Conservation (phyloP, 2,329 filamentous ascomycete species). For the Alternaria infectoria region DNA sequence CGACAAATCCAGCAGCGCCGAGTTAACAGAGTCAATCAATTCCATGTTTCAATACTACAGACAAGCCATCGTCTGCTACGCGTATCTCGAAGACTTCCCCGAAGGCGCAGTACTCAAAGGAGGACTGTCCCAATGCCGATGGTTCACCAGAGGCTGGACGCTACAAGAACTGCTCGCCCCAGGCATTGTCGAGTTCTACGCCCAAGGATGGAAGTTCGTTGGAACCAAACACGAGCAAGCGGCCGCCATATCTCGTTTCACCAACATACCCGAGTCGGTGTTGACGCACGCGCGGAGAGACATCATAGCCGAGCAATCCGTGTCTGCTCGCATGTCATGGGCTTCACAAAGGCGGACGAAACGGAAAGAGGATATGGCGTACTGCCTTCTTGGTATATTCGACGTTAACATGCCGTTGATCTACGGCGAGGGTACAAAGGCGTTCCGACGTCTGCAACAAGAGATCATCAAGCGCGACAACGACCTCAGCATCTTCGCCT, state of each 20-base stretch:
- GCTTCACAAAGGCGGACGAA: slow-evolving; percentile 23
- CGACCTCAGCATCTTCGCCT: slow-evolving; percentile 11
- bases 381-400: slow-evolving; percentile 24
- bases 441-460: slow-evolving; percentile 11
- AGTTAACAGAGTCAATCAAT: slow-evolving; percentile 20
- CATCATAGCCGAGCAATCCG: background rate
- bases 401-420: slow-evolving; percentile 32
- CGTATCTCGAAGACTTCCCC: slow-evolving; percentile 11
- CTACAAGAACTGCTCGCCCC: slow-evolving; percentile 25
- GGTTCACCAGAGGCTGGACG: slow-evolving; percentile 27
- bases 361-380: slow-evolving; percentile 20
- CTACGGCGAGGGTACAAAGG: slow-evolving; percentile 35
- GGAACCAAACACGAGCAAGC: background rate
- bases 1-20: slow-evolving; percentile 14
- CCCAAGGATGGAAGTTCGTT: background rate
- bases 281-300: background rate
- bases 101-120: background rate
- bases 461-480: slow-evolving; percentile 8
- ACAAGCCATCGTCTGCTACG: slow-evolving; percentile 18
- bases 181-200: slow-evolving; percentile 5
- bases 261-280: background rate
- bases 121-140: slow-evolving; percentile 12
- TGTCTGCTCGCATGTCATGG: slow-evolving; percentile 27
- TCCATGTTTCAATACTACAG: slow-evolving; percentile 25
- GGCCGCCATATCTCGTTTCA: background rate